Evolutionary conservation across 768 basidiomycete genomes (phyloP), one percentile per base, ranked within the genome.

Genomic region (Lanmaoa pseudosensibilis): DNA sequence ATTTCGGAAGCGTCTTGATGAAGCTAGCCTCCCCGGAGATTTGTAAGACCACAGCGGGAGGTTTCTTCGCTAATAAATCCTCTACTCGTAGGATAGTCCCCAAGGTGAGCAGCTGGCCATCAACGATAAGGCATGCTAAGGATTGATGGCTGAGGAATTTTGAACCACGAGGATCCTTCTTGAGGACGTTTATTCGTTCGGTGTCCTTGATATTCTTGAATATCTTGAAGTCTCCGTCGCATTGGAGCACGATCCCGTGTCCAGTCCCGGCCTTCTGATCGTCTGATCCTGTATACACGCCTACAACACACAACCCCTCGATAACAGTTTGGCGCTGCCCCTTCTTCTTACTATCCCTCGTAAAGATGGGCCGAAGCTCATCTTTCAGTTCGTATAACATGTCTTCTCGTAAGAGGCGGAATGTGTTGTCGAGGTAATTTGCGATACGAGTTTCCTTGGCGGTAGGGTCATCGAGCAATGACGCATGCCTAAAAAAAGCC

Each of bases 381-480:
- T 87, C 85, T 23, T 75, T 75, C 47, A 86, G 74, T 55, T 84
- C 81, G 54, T 77, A 71, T 3, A 86, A 50, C 81, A 86, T 83
- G 49, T 84, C 86, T 59, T 87, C 86, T 4, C 87, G 71, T 11
- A 86, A 66, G 18, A 88, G 73, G 10, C 87, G 79, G 65, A 85
- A 88, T 49, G 84, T 84, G 49, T 86, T 85, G 58, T 88, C 87
- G 5, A 87, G 74, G 56, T 87, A 78, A 11, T 79, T 73, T 1
- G 78, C 73, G 5, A 75, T 60, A 4, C 83, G 77, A 15, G 61
- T 66, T 2, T 67, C 64, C 27, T 71, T 71, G 0, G 69, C 72
- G 5, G 72, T 61, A 4, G 79, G 73, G 50, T 82, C 79, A 5
- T 81, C 80, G 0, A 83, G 67, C 7, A 73, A 67, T 4, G 72